phyloP scores from a whole-genome alignment of 1,284 basidiomycete genomes.

The Rhodotorula mucilaginosa region DNA sequence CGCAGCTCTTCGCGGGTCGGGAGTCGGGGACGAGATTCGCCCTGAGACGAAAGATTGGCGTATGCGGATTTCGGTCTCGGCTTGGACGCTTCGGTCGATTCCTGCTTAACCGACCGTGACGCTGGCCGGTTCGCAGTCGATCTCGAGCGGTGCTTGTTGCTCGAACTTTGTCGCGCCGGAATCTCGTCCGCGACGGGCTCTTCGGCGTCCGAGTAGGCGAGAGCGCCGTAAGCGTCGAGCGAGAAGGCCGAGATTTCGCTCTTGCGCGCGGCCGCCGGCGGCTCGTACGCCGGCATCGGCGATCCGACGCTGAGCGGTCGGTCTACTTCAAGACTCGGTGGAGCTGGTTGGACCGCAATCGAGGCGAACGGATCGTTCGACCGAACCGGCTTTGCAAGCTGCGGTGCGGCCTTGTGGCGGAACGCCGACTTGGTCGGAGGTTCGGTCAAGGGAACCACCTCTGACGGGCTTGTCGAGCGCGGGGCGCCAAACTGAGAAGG shows the following conservation, averaged over 20 bases:
- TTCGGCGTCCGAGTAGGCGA: conserved; percentile 11
- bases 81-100: background rate
- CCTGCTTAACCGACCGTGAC: background rate
- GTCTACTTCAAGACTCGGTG: background rate
- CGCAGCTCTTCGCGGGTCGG: background rate
- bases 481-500: background rate
- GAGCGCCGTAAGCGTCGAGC: conserved; percentile 17
- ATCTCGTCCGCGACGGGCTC: background rate
- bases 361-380: background rate
- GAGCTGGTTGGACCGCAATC: background rate
- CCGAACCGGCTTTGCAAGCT: conserved; percentile 7
- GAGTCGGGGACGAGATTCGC: too few relatives aligned
- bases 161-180: background rate
- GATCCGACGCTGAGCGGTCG: conserved; percentile 17
- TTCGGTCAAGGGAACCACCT: background rate
- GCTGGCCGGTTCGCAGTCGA: background rate
- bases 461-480: background rate
- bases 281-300: conserved; percentile 29
- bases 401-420: conserved; percentile 15
- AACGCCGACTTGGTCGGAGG: conserved; percentile 22
- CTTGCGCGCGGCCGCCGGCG: background rate
- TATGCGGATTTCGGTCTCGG: background rate
- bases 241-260: conserved; percentile 19
- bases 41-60: background rate
- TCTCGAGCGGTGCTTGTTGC: background rate